Conservation (phyloP, 768 basidiomycete species). For the Chlorophyllum brunneum region DNA sequence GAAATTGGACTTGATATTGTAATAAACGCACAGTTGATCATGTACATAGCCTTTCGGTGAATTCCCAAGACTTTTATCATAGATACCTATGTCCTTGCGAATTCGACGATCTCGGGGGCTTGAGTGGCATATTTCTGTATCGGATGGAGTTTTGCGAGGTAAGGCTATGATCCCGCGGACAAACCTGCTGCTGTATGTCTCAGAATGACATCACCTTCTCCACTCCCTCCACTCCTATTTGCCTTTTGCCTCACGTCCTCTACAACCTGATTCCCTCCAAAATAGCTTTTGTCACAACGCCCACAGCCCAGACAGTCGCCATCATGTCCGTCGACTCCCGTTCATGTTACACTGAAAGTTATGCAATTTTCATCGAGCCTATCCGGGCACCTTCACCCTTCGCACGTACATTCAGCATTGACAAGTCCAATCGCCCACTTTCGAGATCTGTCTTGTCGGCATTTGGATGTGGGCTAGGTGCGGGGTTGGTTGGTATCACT, state of each 20-base stretch:
- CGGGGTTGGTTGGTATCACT: neutral
- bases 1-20: too few relatives aligned
- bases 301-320: neutral
- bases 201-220: neutral
- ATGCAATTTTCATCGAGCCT: constrained; percentile 6
- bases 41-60: too few relatives aligned
- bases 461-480: neutral
- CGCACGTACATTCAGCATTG: neutral
- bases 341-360: constrained; percentile 1
- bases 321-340: neutral
- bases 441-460: neutral
- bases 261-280: too few relatives aligned
- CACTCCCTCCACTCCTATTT: neutral
- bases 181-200: too few relatives aligned
- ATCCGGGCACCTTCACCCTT: constrained; percentile 2
- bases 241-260: neutral
- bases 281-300: too few relatives aligned
- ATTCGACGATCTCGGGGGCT: too few relatives aligned
- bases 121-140: too few relatives aligned
- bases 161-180: too few relatives aligned
- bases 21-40: too few relatives aligned
- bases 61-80: too few relatives aligned
- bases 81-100: too few relatives aligned
- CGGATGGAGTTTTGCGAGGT: too few relatives aligned
- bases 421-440: neutral